Conservation (phyloP, 805 yeast species). For the Hanseniaspora opuntiae region DNA sequence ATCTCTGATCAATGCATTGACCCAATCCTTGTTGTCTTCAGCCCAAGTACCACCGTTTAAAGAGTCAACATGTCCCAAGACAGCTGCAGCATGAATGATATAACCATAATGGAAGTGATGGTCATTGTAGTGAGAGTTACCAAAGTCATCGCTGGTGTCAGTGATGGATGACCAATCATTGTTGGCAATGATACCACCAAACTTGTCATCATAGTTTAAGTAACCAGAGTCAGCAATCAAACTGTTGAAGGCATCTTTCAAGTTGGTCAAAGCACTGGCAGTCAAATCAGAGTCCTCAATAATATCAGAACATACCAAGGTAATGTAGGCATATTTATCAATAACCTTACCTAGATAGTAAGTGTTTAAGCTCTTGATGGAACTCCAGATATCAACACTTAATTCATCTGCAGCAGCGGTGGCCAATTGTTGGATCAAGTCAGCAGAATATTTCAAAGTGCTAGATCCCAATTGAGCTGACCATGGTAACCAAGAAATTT, state of each 20-base stretch:
- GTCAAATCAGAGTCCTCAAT: constrained; percentile 32
- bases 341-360: constrained; percentile 42
- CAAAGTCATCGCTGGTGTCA: constrained; percentile 42
- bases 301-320: constrained; percentile 38
- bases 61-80: constrained; percentile 53
- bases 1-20: constrained; percentile 50
- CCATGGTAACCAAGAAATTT: constrained; percentile 37
- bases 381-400: constrained; percentile 31
- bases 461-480: constrained; percentile 22
- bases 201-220: constrained; percentile 42
- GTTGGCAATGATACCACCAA: constrained; percentile 43
- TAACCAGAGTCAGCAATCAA: constrained; percentile 23
- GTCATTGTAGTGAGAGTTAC: constrained; percentile 67
- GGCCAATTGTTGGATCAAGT: constrained; percentile 33
- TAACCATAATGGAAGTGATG: constrained; percentile 85
- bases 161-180: constrained; percentile 28
- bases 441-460: constrained; percentile 30
- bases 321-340: constrained; percentile 45
- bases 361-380: constrained; percentile 31
- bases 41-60: constrained; percentile 42
- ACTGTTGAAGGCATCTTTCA: constrained; percentile 33
- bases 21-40: constrained; percentile 37
- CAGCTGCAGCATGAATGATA: constrained; percentile 69
- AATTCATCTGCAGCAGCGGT: constrained; percentile 35
- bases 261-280: constrained; percentile 23